Evolutionary conservation across 768 basidiomycete species (phyloP).

Genomic region (Leccinum barrowsii): DNA sequence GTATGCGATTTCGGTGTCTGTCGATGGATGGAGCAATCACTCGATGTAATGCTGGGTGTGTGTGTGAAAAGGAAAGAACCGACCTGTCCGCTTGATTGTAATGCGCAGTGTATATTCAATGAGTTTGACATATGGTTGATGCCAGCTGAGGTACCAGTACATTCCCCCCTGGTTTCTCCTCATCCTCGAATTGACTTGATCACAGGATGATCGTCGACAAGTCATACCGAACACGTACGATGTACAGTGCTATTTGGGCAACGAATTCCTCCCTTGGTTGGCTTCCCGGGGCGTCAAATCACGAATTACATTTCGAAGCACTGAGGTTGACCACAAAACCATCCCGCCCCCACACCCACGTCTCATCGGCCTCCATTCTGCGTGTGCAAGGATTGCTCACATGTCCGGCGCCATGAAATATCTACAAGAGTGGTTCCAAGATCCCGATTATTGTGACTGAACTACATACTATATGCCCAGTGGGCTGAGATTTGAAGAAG

Average conservation of each 20-base stretch:
- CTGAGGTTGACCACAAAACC: background rate
- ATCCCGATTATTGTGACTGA: background rate
- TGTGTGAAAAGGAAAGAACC: slow-evolving; percentile 2
- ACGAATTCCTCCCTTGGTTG: background rate
- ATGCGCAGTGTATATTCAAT: background rate
- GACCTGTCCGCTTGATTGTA: slow-evolving; percentile 25
- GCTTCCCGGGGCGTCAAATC: background rate
- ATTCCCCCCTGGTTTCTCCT: background rate
- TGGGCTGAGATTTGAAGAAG: no score
- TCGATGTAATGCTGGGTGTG: background rate
- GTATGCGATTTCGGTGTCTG: slow-evolving; percentile 21
- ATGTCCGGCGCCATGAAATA: background rate
- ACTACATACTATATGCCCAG: background rate
- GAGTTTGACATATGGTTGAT: background rate
- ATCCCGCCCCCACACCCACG: background rate
- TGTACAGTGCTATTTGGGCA: background rate
- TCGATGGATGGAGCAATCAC: background rate
- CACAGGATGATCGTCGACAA: background rate
- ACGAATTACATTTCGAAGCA: background rate
- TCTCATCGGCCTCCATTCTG: background rate
- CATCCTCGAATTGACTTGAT: background rate
- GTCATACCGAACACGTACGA: background rate
- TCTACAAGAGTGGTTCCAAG: background rate
- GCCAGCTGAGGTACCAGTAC: background rate
- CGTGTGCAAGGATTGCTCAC: background rate